phyloP scores from a whole-genome alignment of 257 asterid species.

The Ballota nigra region DNA sequence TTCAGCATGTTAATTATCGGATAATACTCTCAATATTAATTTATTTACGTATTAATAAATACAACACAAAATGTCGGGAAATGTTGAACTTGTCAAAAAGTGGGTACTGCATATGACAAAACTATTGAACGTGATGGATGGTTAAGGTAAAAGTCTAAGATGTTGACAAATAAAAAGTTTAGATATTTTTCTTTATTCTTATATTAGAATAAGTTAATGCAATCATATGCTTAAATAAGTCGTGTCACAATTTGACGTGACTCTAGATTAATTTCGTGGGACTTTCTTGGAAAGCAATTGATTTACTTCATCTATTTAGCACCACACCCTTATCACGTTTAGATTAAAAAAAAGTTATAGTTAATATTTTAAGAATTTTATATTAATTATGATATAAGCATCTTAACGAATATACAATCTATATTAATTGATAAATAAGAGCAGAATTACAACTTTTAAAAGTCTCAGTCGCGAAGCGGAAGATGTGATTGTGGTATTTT shows the following conservation, averaged over 20 bases:
- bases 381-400: too few relatives aligned
- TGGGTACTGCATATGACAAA: slow-evolving; percentile 6
- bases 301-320: neutral
- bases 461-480: too few relatives aligned
- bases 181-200: neutral
- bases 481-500: too few relatives aligned
- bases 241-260: neutral
- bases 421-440: too few relatives aligned
- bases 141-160: slow-evolving; percentile 6
- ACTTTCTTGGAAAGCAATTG: neutral
- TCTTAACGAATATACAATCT: too few relatives aligned
- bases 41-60: neutral
- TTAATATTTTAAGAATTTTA: too few relatives aligned
- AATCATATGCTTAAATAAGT: neutral
- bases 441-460: too few relatives aligned
- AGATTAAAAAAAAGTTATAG: too few relatives aligned
- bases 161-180: neutral
- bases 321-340: neutral
- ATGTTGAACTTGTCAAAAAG: slow-evolving; percentile 22
- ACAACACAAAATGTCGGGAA: neutral
- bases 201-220: neutral
- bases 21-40: neutral
- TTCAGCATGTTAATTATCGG: neutral
- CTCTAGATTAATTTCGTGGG: neutral
- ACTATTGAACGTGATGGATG: neutral